Base-by-base conservation (phyloP, 108 stramenopile genomes). In the Cyclotella distinguenda region DNA sequence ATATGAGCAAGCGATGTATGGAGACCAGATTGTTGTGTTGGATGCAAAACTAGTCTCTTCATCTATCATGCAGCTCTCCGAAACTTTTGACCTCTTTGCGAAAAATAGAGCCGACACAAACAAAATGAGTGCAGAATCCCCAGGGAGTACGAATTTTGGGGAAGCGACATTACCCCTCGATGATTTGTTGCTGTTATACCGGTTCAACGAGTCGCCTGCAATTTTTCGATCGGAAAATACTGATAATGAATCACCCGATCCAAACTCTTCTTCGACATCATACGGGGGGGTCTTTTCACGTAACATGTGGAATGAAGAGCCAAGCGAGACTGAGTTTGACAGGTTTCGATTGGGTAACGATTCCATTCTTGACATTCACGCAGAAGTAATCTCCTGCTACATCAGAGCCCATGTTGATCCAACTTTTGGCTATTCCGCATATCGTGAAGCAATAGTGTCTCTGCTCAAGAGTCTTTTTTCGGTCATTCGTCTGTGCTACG, bases 21-120 rank as follows among this genome's bases (percentile, higher is more conserved):
- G 40, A 25, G 31, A 48, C 32, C 49, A 12, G 21, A 42, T 57
- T 22, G 53, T 68, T 45, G 74, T 75, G 3, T 9, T 72, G 44
- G 80, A 81, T 44, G 64, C 75, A 18, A 81, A 81, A 51, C 64
- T 81, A 3, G 38, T 60, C 25, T 66, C 80, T 15, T 43, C 73
- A 30, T 70, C 65, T 27, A 53, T 77, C 16, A 43, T 46, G 15
- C 58, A 72, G 21, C 57, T 77, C 8, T 75, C 54, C 3, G 74
- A 67, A 18, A 43, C 60, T 36, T 31, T 75, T 26, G 39, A 48
- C 7, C 45, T 34, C 49, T 25, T 67, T 33, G 13, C 27, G 23
- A 36, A 7, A 50, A 59, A 34, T n/a, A 31, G 25, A 11, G 15
- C 54, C 8, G 31, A 53, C 19, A n/a, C 34, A 52, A 49, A 38